Evolutionary conservation across 495 filamentous ascomycete species (phyloP), one percentile per base, ranked within the genome.

Genomic region (Neurospora sp.): DNA sequence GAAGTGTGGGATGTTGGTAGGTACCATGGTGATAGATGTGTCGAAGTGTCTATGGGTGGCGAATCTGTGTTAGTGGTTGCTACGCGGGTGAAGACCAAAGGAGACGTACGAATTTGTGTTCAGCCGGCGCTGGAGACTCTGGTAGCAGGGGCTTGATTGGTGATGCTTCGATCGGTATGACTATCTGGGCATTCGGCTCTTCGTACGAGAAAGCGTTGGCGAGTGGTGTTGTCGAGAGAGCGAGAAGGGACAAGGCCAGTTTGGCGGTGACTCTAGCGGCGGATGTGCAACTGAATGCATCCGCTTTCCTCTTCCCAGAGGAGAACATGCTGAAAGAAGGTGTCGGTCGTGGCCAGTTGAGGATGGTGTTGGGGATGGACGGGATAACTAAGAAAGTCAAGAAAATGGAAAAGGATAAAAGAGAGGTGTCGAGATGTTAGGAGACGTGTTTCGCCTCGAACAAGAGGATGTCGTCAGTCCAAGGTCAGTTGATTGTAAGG

Each of bases 1-100:
- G 91, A 20, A 96, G 87, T 20, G 87, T 81, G 8, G 93, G 93
- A 74, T 97, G 87, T 75, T 88, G 82, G 79, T 88, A 77, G 69
- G 91, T 90, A 7, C 94, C 96, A 79, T 97, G 95, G 77, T 96
- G 94, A 82, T 93, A 94, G 71, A 98, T 89, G 81, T 98, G 96
- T 74, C 92, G 90, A 73, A 99, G 86, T 8, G 88, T 91, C 91
- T 96, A 81, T 39, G 27, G 68, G 37, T 69, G 68, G 68, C n/a
- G 35, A 41, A 31, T 38, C 39, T 3, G 38, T 35, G 40, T 70
- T 39, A 68, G 47, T 68, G 41, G 39, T 37, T n/a, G 37, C 68
- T 53, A 47, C 44, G 44, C 76, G 22, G 80, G 74, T 71, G 31
- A 45, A 22, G 8, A 39, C 39, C 70, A 38, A 73, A 69, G n/a